Base-by-base conservation (phyloP, 805 yeast species). In the Candida lessepsii region DNA sequence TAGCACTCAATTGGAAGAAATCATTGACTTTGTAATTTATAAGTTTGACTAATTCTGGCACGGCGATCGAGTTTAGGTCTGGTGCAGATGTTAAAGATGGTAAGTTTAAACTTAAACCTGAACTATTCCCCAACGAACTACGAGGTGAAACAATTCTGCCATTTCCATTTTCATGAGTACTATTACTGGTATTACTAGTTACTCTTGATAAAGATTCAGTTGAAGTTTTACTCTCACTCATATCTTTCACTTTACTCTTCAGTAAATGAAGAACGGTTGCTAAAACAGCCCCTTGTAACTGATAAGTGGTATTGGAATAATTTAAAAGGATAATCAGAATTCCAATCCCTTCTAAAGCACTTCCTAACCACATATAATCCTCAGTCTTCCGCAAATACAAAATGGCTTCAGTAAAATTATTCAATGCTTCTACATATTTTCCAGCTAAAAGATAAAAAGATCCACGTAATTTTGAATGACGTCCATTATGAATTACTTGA, bases 351-450 rank as follows among this genome's bases (percentile, higher is more conserved):
- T 89, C 96, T n/a, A 91, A 57, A 0, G 96, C 80, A 20, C 91
- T 82, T 0, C 83, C 98, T 10, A 87, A 70, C 98, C 98, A 93
- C 7, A 93, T 64, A 51, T 76, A 75, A 57, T 93, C 99, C 37
- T 79, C 79, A 2, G 81, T 69, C 9, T 76, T 69, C 44, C 78
- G 79, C 39, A 88, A 61, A 17, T 74, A 63, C 2, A 66, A 52
- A 1, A 83, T 71, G 0, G 96, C 81, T 29, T 89, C 96, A n/a
- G 81, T 75, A 50, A 89, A 82, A 43, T 80, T 79, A 17, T 71
- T 67, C 39, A 90, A 56, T 0, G 97, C 95, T 42, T 81, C 86
- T 11, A 70, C 57, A 32, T 83, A 71, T 39, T 85, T 77, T 1
- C 99, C 99, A 1, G 96, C 83, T 34, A 93, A 61, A 10, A 93